Evolutionary conservation across 805 yeast species (phyloP), one percentile per base, ranked within the genome.

Genomic region (Candida khao-thaluensis): DNA sequence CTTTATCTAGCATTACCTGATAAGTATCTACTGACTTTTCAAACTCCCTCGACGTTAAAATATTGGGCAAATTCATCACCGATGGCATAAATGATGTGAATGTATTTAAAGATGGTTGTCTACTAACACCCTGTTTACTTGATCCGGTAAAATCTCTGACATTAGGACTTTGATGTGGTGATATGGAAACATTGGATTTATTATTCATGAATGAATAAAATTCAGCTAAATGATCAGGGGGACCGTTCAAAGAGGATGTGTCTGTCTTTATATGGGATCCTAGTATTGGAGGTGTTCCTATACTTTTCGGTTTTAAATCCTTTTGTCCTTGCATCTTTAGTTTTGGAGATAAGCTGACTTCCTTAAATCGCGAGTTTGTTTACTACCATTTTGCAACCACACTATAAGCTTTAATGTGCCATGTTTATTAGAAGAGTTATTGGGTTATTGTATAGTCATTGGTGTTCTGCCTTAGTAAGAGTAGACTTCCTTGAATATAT

Each of bases 31-130:
- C 57, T 1, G 81, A 76, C 22, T 66, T 61, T 6, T 65, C 60
- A 35, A 83, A 74, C 53, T 85, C 93, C 25, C 70, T 69, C 28
- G 77, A 68, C 1, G 87, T 79, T 8, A 82, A 68, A 12, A 82
- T 59, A 12, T 76, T 74, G n/a, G 79, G 78, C 45, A 81, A 60
- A 46, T 81, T 87, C 41, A 77, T 56, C 4, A 76, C 73, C 2
- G 83, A 71, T 20, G 80, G 76, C 7, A 74, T 59, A 30, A 67
- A 62, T 4, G 81, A 76, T 6, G 74, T 62, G 42, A 70, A 66
- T 22, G 66, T 61, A 60, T 67, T 48, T 50, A 67, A 43, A 1
- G 74, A 66, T 9, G 70, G 58, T 33, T 59, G 54, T 27, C 63
- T 42, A 3, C 32, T 37, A 11, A 44, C 32, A 21, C 35, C 34